These are phyloP conservation scores for Syzygium grande DNA, from an alignment of 345 rosid species.

Conservation along the genomic window DNA sequence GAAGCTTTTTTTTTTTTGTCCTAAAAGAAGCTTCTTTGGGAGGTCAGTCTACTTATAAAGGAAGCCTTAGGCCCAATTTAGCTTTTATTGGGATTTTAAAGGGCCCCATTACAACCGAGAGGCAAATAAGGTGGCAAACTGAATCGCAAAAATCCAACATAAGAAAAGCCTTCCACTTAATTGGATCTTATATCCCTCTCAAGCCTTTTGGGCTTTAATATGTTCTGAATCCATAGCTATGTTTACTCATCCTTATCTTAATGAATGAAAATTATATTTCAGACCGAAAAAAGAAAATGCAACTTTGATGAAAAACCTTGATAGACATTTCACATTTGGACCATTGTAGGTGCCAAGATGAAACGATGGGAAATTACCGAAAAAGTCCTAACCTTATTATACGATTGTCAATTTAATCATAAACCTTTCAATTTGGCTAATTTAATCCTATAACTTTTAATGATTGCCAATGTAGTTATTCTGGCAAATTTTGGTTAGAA, in stretches of 20 bases:
- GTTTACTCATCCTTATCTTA: not conserved
- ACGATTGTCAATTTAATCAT: not conserved
- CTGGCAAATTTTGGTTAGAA: accelerated
- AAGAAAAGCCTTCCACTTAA: not conserved
- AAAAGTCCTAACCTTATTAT: not conserved
- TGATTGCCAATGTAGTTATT: not conserved
- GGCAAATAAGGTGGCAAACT: not conserved
- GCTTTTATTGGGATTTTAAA: not conserved
- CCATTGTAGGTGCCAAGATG: not conserved
- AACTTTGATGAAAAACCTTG: not conserved
- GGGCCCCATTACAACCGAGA: not conserved
- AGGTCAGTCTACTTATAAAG: not conserved
- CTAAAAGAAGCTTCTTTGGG: not conserved
- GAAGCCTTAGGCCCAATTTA: not conserved
- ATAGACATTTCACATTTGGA: not conserved
- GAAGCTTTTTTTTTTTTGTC: not conserved
- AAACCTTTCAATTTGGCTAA: accelerated
- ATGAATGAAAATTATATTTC: not conserved
- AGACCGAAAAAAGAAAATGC: not conserved
- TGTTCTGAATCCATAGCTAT: not conserved
- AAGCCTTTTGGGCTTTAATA: not conserved
- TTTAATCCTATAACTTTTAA: accelerated
- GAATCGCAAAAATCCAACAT: not conserved
- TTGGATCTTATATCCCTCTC: not conserved
- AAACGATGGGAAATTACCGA: not conserved